A percentile compares a stretch with the other conserved stretches of the same genome.
phyloP scores from a whole-genome alignment of 768 basidiomycete species.

The Leucocoprinus leucothites region DNA sequence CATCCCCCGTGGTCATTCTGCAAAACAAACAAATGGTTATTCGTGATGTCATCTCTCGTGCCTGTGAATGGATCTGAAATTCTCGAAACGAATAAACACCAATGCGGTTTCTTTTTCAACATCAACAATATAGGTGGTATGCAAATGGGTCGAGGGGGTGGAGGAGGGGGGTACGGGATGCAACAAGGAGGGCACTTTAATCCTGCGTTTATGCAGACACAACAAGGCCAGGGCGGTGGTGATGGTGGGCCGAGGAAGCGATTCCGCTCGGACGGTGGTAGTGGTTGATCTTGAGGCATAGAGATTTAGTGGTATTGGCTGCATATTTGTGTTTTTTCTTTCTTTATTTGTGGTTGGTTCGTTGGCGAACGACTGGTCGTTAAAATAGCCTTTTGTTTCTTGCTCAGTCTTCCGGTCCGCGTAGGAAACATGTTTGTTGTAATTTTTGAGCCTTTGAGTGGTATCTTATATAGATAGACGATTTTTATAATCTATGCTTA shows the following conservation, averaged over 20 bases:
- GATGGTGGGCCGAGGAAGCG: slow-evolving; percentile 52
- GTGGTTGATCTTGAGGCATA: background rate
- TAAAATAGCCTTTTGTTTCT: too few relatives aligned
- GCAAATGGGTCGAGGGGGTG: slow-evolving; percentile 44
- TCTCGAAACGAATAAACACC: too few relatives aligned
- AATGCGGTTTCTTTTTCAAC: background rate
- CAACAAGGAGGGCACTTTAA: slow-evolving; percentile 68
- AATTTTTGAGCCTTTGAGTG: too few relatives aligned
- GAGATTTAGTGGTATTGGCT: too few relatives aligned
- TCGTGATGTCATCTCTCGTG: too few relatives aligned
- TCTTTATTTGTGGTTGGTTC: too few relatives aligned
- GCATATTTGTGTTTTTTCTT: too few relatives aligned
- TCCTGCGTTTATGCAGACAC: slow-evolving; percentile 64
- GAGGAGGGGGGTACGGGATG: slow-evolving; percentile 29
- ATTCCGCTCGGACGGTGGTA: slow-evolving; percentile 50
- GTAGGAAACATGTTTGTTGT: too few relatives aligned
- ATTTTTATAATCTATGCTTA: background rate
- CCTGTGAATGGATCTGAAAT: too few relatives aligned
- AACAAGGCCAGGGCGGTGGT: slow-evolving; percentile 36
- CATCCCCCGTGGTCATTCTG: slow-evolving; percentile 19
- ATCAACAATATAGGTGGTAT: slow-evolving; percentile 40
- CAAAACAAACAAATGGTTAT: background rate
- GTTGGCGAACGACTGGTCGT: too few relatives aligned
- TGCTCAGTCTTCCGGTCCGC: too few relatives aligned
- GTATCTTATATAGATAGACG: slow-evolving; percentile 3